phyloP scores from a whole-genome alignment of 1,284 basidiomycete species.

The Ganoderma sp. region DNA sequence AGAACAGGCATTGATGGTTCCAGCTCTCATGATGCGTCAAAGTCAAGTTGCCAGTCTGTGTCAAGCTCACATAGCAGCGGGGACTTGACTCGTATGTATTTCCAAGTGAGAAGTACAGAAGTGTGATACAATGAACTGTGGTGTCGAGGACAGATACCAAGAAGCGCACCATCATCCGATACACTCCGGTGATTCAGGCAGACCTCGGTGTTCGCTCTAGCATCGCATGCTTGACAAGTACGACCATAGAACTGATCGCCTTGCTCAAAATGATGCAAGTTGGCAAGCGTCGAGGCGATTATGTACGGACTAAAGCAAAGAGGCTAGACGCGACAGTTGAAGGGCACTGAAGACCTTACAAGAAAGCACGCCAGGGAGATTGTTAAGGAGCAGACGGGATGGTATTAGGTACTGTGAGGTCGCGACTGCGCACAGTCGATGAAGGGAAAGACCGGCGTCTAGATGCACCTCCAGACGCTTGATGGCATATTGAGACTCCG shows the following conservation, averaged over 20 bases:
- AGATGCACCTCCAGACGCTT: background rate
- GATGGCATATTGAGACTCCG: constrained; percentile 21
- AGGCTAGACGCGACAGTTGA: background rate
- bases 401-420: too few relatives aligned
- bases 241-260: constrained; percentile 24
- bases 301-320: background rate
- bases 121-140: background rate
- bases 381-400: background rate
- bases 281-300: background rate
- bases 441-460: background rate
- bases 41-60: too few relatives aligned
- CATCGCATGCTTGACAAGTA: constrained; percentile 34
- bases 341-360: background rate
- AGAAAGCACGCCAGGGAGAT: background rate
- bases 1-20: too few relatives aligned
- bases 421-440: too few relatives aligned
- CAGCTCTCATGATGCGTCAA: too few relatives aligned
- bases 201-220: constrained; percentile 25
- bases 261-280: constrained; percentile 33
- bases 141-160: constrained; percentile 27
- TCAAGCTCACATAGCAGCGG: too few relatives aligned
- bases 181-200: constrained; percentile 31
- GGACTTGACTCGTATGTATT: background rate
- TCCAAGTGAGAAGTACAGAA: background rate
- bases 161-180: constrained; percentile 30